phyloP scores from a whole-genome alignment of 2,329 filamentous ascomycete species.

The Ophiocordyceps sinensis region DNA sequence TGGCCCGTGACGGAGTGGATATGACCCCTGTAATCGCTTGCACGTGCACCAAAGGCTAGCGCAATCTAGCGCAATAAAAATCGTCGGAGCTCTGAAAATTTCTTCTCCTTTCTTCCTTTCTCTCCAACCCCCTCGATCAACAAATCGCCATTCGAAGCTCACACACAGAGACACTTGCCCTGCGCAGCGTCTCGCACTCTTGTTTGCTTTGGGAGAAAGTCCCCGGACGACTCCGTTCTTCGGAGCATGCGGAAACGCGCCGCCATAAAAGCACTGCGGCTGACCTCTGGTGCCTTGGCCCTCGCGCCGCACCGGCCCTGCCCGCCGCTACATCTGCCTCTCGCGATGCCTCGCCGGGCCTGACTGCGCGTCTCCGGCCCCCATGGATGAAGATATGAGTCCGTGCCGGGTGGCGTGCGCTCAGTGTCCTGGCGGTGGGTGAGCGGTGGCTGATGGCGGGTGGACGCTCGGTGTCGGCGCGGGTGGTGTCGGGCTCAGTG shows the following conservation, averaged over 20 bases:
- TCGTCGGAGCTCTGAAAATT: constrained; percentile 2
- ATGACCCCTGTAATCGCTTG: constrained; percentile 6
- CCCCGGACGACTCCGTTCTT: constrained; percentile 67
- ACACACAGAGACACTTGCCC: constrained; percentile 56
- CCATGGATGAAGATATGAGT: constrained; percentile 83
- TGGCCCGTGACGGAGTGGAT: not conserved
- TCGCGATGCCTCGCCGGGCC: constrained; percentile 10
- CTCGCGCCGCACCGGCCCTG: constrained; percentile 26
- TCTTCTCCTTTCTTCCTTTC: constrained; percentile 17
- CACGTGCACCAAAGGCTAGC: constrained; percentile 7
- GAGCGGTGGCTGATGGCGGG: constrained; percentile 22
- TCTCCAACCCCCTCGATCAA: constrained; percentile 69
- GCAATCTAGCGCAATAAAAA: constrained; percentile 13
- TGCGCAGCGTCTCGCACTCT: constrained; percentile 19
- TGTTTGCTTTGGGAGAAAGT: constrained; percentile 98
- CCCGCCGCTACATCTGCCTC: constrained; percentile 29
- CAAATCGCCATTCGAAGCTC: constrained; percentile 99
- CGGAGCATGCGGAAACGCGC: constrained; percentile 79
- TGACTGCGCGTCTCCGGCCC: constrained; percentile 29
- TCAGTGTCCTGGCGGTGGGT: constrained; percentile 3
- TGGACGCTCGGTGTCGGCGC: constrained; percentile 32
- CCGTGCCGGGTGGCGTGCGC: constrained; percentile 26
- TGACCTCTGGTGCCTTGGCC: constrained; percentile 53
- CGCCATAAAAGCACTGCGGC: constrained; percentile 99
- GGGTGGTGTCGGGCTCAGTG: constrained; percentile 32